Percentiles rank a stretch among this genome's conserved stretches.
phyloP scores from a whole-genome alignment of 1,284 basidiomycete species.

The Sphagnurus paluster region DNA sequence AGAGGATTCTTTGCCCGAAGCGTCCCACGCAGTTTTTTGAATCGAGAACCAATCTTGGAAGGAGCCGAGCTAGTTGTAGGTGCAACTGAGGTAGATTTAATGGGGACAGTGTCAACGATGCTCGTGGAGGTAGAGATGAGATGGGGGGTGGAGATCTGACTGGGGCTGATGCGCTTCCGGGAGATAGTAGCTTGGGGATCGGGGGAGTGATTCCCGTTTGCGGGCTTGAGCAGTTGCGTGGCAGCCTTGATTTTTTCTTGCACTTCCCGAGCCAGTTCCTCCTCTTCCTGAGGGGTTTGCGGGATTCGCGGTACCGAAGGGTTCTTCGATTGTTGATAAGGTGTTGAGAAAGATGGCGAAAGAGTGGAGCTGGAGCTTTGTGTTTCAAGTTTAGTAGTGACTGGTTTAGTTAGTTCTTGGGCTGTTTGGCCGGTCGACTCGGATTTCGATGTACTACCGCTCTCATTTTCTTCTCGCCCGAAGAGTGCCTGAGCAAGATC shows the following conservation, averaged over 20 bases:
- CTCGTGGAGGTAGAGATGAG: conserved; percentile 75
- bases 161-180: conserved; percentile 64
- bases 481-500: conserved; percentile 77
- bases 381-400: conserved; percentile 13
- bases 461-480: conserved; percentile 47
- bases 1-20: conserved; percentile 58
- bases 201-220: conserved; percentile 39
- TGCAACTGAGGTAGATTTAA: conserved; percentile 46
- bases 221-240: conserved; percentile 66
- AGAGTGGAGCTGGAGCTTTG: conserved; percentile 13
- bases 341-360: conserved; percentile 24
- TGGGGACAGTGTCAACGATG: conserved; percentile 65
- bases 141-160: conserved; percentile 72
- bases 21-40: conserved; percentile 70
- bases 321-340: conserved; percentile 37
- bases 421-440: conserved; percentile 15
- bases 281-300: conserved; percentile 42
- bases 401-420: conserved; percentile 5
- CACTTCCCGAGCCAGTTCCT: conserved; percentile 62
- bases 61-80: conserved; percentile 35
- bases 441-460: conserved; percentile 19
- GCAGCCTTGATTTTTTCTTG: conserved; percentile 70
- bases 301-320: conserved; percentile 40
- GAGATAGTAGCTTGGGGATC: conserved; percentile 38
- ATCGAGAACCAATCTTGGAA: conserved; percentile 60